These are phyloP conservation scores for Mycena latifolia DNA, from an alignment of 768 basidiomycete genomes.

Conservation along the genomic window DNA sequence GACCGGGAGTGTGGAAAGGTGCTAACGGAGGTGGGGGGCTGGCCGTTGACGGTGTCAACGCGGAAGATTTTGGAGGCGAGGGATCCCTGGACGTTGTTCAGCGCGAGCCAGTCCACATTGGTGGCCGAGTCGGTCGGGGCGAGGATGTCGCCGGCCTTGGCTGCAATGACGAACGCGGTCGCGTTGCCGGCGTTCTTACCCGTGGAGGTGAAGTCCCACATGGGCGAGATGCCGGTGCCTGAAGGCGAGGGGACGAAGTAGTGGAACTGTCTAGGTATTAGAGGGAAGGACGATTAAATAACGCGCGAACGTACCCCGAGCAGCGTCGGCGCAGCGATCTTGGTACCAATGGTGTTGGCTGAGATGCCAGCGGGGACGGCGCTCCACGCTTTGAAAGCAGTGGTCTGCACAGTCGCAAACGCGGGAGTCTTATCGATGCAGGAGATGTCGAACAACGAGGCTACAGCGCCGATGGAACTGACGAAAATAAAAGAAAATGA, in stretches of 20 bases:
- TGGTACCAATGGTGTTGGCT: constrained; percentile 21
- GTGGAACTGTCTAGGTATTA: constrained; percentile 41
- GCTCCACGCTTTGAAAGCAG: constrained; percentile 38
- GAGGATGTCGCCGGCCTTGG: constrained; percentile 43
- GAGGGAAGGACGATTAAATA: neutral
- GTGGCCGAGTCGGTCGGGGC: constrained; percentile 38
- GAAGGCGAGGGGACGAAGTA: constrained; percentile 55
- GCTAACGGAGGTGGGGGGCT: constrained; percentile 50
- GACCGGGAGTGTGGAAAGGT: neutral
- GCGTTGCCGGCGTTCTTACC: constrained; percentile 29
- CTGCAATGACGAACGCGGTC: constrained; percentile 35
- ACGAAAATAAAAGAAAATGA: constrained; percentile 30
- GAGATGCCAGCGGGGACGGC: constrained; percentile 27
- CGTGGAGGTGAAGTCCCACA: constrained; percentile 55
- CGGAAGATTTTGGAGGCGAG: constrained; percentile 55
- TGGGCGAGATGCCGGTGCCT: constrained; percentile 48
- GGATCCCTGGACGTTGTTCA: constrained; percentile 50
- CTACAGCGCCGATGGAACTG: constrained; percentile 42
- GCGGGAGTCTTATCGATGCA: constrained; percentile 46
- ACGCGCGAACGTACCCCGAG: constrained; percentile 24
- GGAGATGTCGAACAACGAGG: constrained; percentile 54
- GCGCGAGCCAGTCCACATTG: constrained; percentile 57
- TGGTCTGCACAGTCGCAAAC: constrained; percentile 38
- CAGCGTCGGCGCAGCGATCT: constrained; percentile 11
- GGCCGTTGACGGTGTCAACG: constrained; percentile 40